Base-by-base conservation (phyloP, 306 rosid genomes). In the Elaeagnus macrophylla region DNA sequence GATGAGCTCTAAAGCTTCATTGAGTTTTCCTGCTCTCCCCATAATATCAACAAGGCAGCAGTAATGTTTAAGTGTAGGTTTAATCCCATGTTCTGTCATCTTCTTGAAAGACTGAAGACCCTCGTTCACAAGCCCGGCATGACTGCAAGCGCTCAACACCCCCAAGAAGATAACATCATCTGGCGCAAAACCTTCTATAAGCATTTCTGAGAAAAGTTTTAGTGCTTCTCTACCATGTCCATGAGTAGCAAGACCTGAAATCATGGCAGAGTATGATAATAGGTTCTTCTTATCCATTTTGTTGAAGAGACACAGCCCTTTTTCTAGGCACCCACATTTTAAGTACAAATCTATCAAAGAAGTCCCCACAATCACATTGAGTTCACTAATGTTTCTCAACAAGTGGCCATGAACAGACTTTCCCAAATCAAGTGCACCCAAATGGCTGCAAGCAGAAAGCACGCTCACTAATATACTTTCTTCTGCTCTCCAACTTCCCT, bases 11-110 rank as follows among this genome's bases (percentile, higher is more conserved):
- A 71, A 75, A 48, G 97, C 95, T 73, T 83, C 83, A 19, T 61
- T 58, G 10, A 89, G 79, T 89, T 49, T 71, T 54, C 95, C 87
- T 0, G 83, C 83, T 73, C 86, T 68, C 7, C 89, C 94, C 75
- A 81, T 56, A 43, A 89, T 85, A 56, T 81, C 97, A 55, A 89
- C 97, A 75, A 89, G 41, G 76, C 97, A 85, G 64, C 94, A 86
- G 39, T 81, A 89, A 61, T 81, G 95, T 50, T 81, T 73, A 62
- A 85, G 47, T 44, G 82, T 81, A 13, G 95, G 94, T 51, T 77
- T 64, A 32, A 83, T 85, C 54, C 67, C 69, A 51, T 80, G 85
- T 18, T 51, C 36, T 71, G 61, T 76, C 97, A 85, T 85, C 68
- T 60, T 53, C 8, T 77, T 44, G 62, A 89, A 83, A 67, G 54